phyloP scores from a whole-genome alignment of 108 stramenopile species.

The Mediolabrus comicus region DNA sequence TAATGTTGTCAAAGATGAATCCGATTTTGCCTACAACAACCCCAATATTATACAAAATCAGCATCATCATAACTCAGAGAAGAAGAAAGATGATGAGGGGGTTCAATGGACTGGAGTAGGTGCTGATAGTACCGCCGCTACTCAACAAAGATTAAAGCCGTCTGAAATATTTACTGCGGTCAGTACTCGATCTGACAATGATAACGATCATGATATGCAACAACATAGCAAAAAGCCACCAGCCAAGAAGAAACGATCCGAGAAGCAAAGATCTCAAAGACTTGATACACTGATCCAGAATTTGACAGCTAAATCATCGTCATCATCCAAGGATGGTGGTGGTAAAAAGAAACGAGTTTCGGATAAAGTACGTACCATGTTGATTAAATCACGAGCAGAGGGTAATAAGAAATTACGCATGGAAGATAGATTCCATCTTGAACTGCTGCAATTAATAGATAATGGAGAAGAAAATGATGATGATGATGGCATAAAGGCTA shows the following conservation, averaged over 20 bases:
- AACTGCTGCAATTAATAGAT: constrained; percentile 45
- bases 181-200: constrained; percentile 42
- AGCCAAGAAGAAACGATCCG: constrained; percentile 22
- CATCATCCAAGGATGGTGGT: constrained; percentile 13
- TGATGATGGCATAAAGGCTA: background rate
- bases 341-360: constrained; percentile 57
- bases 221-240: constrained; percentile 1
- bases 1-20: constrained; percentile 18
- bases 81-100: background rate
- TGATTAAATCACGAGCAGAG: constrained; percentile 69
- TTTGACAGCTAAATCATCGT: constrained; percentile 11
- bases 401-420: constrained; percentile 54
- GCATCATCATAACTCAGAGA: background rate
- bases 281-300: constrained; percentile 56
- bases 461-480: background rate
- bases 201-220: constrained; percentile 4
- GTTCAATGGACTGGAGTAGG: constrained; percentile 36
- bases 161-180: constrained; percentile 67
- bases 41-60: background rate
- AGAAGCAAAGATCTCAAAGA: constrained; percentile 30
- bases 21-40: constrained; percentile 37
- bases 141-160: constrained; percentile 35
- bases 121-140: background rate
- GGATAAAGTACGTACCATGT: constrained; percentile 67
- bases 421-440: constrained; percentile 76